Conservation (phyloP, 306 rosid species). For the Acacia melanoxylon region DNA sequence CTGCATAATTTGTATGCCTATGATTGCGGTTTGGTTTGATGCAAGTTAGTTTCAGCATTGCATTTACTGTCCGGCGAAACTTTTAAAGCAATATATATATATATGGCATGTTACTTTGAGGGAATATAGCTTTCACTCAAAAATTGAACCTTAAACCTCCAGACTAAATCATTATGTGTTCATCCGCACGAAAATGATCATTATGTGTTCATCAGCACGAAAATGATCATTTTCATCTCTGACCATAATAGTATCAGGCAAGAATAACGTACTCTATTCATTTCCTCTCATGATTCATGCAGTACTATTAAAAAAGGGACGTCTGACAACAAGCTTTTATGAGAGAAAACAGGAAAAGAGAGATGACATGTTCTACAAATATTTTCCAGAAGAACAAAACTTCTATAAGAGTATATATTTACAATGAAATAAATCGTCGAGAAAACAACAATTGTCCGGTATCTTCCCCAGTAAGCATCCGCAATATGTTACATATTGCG, state of each 20-base stretch:
- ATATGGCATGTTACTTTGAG: neutral
- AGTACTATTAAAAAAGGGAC: slow-evolving; percentile 6
- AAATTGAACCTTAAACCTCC: neutral
- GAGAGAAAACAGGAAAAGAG: neutral
- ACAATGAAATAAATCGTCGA: slow-evolving; percentile 81
- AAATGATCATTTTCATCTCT: neutral
- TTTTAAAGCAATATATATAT: neutral
- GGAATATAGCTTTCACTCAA: neutral
- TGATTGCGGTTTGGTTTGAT: neutral
- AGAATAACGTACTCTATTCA: neutral
- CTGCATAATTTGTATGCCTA: neutral
- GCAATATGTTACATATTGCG: no score
- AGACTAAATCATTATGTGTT: neutral
- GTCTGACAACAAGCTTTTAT: neutral
- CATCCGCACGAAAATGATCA: neutral
- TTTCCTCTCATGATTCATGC: neutral
- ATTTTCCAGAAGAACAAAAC: slow-evolving; percentile 2
- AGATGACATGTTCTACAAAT: slow-evolving; percentile 6
- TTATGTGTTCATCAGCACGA: neutral
- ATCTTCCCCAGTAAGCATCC: slow-evolving; percentile 97
- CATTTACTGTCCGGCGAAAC: neutral
- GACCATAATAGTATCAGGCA: neutral
- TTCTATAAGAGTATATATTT: slow-evolving; percentile 30
- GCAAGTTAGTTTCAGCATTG: neutral
- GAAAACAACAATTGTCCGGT: slow-evolving; percentile 87